Conservation (phyloP, 306 rosid genomes). For the Pyrus bretschneideri region DNA sequence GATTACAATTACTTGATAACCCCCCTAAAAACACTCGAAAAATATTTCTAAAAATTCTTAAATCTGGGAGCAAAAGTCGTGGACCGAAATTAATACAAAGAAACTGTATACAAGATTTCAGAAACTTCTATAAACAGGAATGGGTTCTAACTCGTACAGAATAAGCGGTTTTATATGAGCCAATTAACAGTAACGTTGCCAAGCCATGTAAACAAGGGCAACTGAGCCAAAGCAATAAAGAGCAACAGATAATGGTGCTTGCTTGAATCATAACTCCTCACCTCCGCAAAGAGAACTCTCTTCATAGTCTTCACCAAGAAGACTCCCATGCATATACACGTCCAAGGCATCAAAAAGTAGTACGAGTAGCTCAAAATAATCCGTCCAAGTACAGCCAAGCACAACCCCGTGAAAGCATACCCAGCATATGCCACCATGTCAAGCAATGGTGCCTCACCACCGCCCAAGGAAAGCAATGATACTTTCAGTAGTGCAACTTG, state of each 20-base stretch:
- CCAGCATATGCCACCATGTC: conserved; percentile 88
- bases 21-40: not conserved
- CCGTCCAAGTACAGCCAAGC: conserved; percentile 74
- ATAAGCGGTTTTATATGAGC: conserved; percentile 42
- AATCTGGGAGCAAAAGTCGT: not conserved
- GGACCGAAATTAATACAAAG: not conserved
- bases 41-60: not conserved
- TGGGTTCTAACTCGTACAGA: not conserved
- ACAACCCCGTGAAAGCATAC: conserved; percentile 70
- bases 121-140: not conserved
- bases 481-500: conserved; percentile 74
- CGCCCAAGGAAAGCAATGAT: conserved; percentile 65
- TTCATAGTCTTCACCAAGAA: conserved; percentile 96
- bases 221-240: conserved; percentile 82
- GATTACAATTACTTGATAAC: not conserved
- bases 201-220: conserved; percentile 91
- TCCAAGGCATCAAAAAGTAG: conserved; percentile 84
- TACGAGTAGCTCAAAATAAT: conserved; percentile 58
- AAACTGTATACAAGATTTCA: not conserved
- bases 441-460: conserved; percentile 79
- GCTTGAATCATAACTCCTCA: conserved; percentile 84
- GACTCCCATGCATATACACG: conserved; percentile 89
- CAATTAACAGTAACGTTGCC: conserved; percentile 86
- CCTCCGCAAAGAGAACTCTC: conserved; percentile 87
- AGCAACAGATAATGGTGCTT: conserved; percentile 89